phyloP scores from a whole-genome alignment of 768 basidiomycete genomes.

The Tephrocybe sp. region DNA sequence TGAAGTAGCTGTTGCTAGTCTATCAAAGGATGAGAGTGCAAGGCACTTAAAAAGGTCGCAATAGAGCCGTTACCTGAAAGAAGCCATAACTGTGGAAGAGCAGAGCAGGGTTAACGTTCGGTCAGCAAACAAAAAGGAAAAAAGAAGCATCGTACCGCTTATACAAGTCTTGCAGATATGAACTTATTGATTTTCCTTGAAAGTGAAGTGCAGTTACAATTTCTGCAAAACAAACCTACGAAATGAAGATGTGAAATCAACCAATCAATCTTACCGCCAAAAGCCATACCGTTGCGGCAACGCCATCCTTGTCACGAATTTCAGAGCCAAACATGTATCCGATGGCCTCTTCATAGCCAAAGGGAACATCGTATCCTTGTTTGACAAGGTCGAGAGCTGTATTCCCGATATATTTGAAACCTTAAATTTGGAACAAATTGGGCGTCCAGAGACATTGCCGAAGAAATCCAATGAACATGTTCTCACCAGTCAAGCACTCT shows the following conservation, averaged over 20 bases:
- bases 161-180: conserved; percentile 64
- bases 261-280: neutral
- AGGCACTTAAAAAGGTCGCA: neutral
- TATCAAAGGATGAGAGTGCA: conserved; percentile 22
- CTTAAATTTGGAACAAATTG: conserved; percentile 28
- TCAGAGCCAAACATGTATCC: conserved; percentile 84
- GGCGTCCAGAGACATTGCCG: neutral
- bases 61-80: conserved; percentile 51
- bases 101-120: neutral
- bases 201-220: conserved; percentile 50
- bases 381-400: conserved; percentile 62
- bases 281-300: conserved; percentile 65
- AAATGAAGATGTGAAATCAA: neutral
- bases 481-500: conserved; percentile 78
- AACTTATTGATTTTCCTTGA: conserved; percentile 51
- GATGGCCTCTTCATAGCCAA: conserved; percentile 92
- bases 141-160: conserved; percentile 35
- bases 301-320: conserved; percentile 86
- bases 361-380: conserved; percentile 69
- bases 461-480: neutral
- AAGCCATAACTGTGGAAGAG: conserved; percentile 59
- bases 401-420: conserved; percentile 92
- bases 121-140: neutral
- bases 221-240: conserved; percentile 66
- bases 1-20: conserved; percentile 83